Evolutionary conservation across 2,329 filamentous ascomycete genomes (phyloP).

Genomic region (Aspergillus sp.): DNA sequence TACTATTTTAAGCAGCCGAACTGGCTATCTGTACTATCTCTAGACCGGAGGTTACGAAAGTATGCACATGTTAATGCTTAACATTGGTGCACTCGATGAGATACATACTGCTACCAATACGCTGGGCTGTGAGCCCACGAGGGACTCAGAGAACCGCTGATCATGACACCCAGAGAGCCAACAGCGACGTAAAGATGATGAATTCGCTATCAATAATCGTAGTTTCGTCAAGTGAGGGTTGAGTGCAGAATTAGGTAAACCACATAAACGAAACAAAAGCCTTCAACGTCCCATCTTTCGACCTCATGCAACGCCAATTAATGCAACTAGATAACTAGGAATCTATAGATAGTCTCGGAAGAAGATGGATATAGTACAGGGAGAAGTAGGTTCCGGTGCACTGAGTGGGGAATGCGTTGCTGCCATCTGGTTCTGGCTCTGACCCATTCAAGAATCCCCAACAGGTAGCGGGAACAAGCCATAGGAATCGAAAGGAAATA

Average conservation of each 20-base stretch:
- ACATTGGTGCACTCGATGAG: too few species aligned
- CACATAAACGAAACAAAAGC: not conserved
- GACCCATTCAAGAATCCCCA: not conserved
- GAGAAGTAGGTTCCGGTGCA: not conserved
- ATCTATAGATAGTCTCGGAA: slow-evolving; percentile 1
- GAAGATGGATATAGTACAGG: slow-evolving; percentile 5
- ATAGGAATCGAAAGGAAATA: not conserved
- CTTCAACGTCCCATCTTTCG: not conserved
- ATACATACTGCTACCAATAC: too few species aligned
- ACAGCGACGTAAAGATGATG: not conserved
- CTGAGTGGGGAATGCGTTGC: not conserved
- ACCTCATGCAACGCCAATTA: not conserved
- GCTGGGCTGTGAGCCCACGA: not conserved
- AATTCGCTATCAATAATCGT: slow-evolving; percentile 1
- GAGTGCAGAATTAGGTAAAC: not conserved
- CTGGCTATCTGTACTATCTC: too few species aligned
- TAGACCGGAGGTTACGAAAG: too few species aligned
- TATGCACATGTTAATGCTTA: too few species aligned
- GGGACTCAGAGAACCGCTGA: not conserved
- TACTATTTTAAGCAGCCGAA: too few species aligned
- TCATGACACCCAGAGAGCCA: not conserved
- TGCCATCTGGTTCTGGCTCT: not conserved
- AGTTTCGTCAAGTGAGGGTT: not conserved
- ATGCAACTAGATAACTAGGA: slow-evolving; percentile 1
- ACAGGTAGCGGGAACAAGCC: not conserved